Evolutionary conservation across 371 early-diverging fungal species (phyloP).

Genomic region (Mucor irregularis): DNA sequence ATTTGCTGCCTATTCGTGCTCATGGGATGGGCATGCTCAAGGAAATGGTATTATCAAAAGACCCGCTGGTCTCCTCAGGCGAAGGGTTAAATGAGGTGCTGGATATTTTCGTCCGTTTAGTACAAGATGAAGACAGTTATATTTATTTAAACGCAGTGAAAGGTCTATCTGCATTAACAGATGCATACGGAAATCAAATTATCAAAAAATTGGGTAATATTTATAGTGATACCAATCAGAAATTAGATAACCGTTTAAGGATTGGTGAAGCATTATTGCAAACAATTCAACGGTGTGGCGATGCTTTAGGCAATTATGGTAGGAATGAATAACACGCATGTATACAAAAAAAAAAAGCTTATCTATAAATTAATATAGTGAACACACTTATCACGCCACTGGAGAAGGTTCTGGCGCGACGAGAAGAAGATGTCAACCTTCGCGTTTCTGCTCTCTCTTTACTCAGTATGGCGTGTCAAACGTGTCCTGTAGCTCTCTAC

Average conservation of each 20-base stretch:
- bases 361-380: conserved; percentile 31
- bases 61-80: conserved; percentile 49
- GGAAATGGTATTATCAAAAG: conserved; percentile 71
- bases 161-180: conserved; percentile 79
- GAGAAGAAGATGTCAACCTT: conserved; percentile 39
- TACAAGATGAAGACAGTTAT: conserved; percentile 81
- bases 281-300: conserved; percentile 79
- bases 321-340: background rate
- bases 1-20: conserved; percentile 84
- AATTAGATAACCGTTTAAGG: conserved; percentile 76
- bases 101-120: conserved; percentile 74
- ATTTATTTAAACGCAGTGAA: conserved; percentile 90
- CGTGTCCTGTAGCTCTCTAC: conserved; percentile 68
- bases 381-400: conserved; percentile 66
- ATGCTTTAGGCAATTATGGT: conserved; percentile 78
- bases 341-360: background rate
- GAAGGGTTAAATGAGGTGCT: conserved; percentile 65
- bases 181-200: conserved; percentile 72
- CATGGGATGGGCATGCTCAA: conserved; percentile 82
- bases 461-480: conserved; percentile 72
- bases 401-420: conserved; percentile 58
- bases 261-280: conserved; percentile 89
- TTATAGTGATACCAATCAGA: conserved; percentile 58
- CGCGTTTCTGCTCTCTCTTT: conserved; percentile 74
- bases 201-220: conserved; percentile 64